phyloP scores from a whole-genome alignment of 2,329 filamentous ascomycete genomes.

The Diplodia intermedia region DNA sequence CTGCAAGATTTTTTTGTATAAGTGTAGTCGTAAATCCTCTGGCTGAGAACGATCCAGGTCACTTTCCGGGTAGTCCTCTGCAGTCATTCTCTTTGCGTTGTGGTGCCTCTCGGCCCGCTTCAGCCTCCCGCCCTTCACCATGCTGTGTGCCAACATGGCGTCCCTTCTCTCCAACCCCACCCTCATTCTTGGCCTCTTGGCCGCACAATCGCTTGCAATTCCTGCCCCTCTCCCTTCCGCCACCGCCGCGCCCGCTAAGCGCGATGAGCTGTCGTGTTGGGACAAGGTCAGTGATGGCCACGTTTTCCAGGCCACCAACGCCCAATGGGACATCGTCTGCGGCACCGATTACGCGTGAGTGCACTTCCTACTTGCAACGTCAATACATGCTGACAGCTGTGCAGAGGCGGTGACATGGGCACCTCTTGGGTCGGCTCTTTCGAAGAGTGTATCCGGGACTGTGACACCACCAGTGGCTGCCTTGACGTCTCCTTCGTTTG shows the following conservation, averaged over 20 bases:
- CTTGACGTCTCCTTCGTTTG: conserved; percentile 34
- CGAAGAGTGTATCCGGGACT: conserved; percentile 34
- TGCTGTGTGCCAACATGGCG: conserved; percentile 21
- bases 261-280: conserved; percentile 11
- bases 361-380: no score
- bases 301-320: conserved; percentile 16
- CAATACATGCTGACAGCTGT: background rate
- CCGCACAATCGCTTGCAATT: conserved; percentile 10
- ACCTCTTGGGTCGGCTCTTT: conserved; percentile 27
- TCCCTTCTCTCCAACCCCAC: conserved; percentile 24
- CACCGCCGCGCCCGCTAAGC: background rate
- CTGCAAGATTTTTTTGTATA: background rate
- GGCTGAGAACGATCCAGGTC: background rate
- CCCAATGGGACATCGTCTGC: conserved; percentile 19
- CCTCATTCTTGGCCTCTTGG: conserved; percentile 24
- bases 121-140: background rate
- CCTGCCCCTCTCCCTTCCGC: background rate
- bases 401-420: conserved; percentile 30
- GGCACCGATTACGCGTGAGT: conserved; percentile 18
- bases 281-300: conserved; percentile 10
- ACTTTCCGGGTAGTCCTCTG: background rate
- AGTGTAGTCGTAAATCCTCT: background rate
- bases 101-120: conserved; percentile 20
- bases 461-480: conserved; percentile 34
- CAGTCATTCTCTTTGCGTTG: background rate